A percentile compares a stretch with the other conserved stretches of the same genome.
phyloP scores from a whole-genome alignment of 169 alveolate species.

The Plasmodium cynomolgi region DNA sequence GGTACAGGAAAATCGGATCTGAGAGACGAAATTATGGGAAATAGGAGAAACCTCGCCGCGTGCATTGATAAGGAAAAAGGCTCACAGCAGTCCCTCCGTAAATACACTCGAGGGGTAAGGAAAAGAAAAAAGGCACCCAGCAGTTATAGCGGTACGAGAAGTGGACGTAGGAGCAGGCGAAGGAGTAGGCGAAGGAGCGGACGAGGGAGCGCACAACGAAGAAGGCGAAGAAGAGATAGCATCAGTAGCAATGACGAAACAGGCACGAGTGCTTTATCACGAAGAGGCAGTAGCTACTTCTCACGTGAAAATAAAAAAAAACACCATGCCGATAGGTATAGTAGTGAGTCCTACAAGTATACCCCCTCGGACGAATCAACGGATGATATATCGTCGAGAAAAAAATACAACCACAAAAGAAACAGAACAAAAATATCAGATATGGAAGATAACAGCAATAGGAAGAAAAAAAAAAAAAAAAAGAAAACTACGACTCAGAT shows the following conservation, averaged over 20 bases:
- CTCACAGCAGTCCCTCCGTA: background rate
- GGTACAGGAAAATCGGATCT: background rate
- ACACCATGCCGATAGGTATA: background rate
- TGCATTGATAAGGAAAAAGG: background rate
- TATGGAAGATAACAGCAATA: constrained; percentile 13
- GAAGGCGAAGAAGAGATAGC: background rate
- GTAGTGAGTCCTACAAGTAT: constrained; percentile 16
- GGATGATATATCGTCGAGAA: background rate
- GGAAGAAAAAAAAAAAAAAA: constrained; percentile 74
- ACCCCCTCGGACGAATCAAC: background rate
- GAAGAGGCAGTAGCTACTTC: background rate
- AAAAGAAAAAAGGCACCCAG: constrained; percentile 10
- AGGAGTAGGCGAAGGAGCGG: background rate
- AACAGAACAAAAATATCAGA: constrained; percentile 19
- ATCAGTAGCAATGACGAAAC: background rate
- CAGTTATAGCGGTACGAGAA: background rate
- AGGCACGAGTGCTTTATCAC: background rate
- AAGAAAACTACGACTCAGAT: constrained; percentile 43
- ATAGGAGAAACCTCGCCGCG: background rate
- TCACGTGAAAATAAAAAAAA: constrained; percentile 15
- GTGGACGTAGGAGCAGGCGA: background rate
- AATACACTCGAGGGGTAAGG: background rate
- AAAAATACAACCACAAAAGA: constrained; percentile 25
- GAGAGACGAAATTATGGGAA: constrained; percentile 11
- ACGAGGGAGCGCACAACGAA: background rate